Evolutionary conservation across 2,329 filamentous ascomycete genomes (phyloP).

Genomic region (Aureobasidium sp.): DNA sequence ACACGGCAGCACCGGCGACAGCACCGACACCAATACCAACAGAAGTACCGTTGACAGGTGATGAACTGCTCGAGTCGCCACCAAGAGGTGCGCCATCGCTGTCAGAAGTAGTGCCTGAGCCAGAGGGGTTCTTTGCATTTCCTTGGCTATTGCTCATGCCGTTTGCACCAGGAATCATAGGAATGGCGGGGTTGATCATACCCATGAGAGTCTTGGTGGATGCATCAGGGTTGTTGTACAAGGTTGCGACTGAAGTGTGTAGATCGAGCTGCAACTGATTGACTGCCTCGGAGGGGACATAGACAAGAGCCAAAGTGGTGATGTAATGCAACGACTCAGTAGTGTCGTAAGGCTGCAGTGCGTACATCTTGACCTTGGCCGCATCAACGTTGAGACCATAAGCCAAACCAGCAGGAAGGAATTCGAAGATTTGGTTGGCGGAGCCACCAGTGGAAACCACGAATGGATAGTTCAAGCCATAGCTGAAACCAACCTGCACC

Average conservation of each 20-base stretch:
- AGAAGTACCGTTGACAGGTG: conserved; percentile 55
- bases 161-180: conserved; percentile 48
- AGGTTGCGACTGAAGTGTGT: conserved; percentile 57
- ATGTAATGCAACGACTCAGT: conserved; percentile 62
- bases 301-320: conserved; percentile 61
- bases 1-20: conserved; percentile 71
- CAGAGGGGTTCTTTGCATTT: conserved; percentile 30
- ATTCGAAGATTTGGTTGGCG: conserved; percentile 76
- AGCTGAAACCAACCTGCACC: conserved; percentile 79
- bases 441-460: conserved; percentile 64
- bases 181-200: conserved; percentile 78
- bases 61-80: conserved; percentile 42
- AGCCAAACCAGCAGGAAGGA: conserved; percentile 62
- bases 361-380: conserved; percentile 56
- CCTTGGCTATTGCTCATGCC: conserved; percentile 35
- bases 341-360: conserved; percentile 70
- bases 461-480: conserved; percentile 74
- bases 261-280: conserved; percentile 60
- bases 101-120: conserved; percentile 25
- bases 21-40: conserved; percentile 67
- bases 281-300: conserved; percentile 37
- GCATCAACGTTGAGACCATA: conserved; percentile 48
- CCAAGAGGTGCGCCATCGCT: conserved; percentile 43
- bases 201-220: conserved; percentile 66
- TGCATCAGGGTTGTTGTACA: conserved; percentile 63